A percentile compares a stretch with the other conserved stretches of the same genome.
These are phyloP conservation scores for Neocucurbitaria cava DNA, from an alignment of 2,329 filamentous ascomycete genomes.

Conservation along the genomic window DNA sequence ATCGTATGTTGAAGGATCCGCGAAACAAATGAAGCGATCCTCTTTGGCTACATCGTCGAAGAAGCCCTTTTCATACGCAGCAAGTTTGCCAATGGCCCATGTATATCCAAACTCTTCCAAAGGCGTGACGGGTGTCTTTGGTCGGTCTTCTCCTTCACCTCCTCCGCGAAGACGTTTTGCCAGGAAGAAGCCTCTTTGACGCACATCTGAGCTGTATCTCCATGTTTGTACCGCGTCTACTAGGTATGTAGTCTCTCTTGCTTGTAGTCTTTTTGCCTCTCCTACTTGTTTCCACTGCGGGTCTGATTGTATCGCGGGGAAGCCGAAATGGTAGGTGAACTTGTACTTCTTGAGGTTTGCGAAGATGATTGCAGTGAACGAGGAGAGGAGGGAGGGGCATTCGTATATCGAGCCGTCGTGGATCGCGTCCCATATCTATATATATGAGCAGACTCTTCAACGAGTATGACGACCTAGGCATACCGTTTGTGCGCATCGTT, in stretches of 20 bases:
- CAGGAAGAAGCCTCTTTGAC: constrained; percentile 96
- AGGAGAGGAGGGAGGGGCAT: constrained; percentile 87
- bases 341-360: constrained; percentile 97
- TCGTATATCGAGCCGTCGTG: constrained; percentile 96
- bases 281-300: constrained; percentile 72
- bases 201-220: constrained; percentile 79
- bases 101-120: constrained; percentile 67
- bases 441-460: constrained; percentile 27
- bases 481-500: constrained; percentile 80
- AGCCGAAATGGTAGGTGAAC: constrained; percentile 98
- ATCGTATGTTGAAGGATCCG: constrained; percentile 89
- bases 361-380: constrained; percentile 88
- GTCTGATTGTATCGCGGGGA: constrained; percentile 89
- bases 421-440: constrained; percentile 94
- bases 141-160: constrained; percentile 32
- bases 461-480: constrained; percentile 22
- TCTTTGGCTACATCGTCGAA: constrained; percentile 75
- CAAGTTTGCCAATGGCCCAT: constrained; percentile 80
- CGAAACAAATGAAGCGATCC: constrained; percentile 85
- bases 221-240: constrained; percentile 87
- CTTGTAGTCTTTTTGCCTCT: constrained; percentile 58
- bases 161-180: constrained; percentile 71
- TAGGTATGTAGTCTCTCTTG: constrained; percentile 76
- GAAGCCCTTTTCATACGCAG: constrained; percentile 84
- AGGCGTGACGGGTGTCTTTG: constrained; percentile 60